Conservation (phyloP, 345 rosid genomes). For the Anastatica hierochuntica region DNA sequence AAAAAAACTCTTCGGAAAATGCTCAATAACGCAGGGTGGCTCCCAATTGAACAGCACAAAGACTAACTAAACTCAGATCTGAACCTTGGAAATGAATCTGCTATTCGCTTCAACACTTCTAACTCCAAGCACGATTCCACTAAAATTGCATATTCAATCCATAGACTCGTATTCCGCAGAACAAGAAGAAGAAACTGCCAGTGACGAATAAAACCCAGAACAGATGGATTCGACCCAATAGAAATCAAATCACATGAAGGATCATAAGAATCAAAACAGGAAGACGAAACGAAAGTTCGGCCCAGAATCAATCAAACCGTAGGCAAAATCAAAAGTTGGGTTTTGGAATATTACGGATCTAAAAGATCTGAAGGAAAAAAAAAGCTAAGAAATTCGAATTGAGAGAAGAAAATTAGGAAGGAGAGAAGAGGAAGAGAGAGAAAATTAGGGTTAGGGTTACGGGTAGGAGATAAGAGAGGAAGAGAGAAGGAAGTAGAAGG, state of each 20-base stretch:
- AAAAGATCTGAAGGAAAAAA: background rate
- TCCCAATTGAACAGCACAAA: slow-evolving; percentile 17
- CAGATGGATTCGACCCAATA: background rate
- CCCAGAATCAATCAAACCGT: no score
- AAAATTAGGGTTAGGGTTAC: slow-evolving; percentile 35
- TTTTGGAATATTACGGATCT: slow-evolving; percentile 35
- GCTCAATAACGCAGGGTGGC: slow-evolving; percentile 6
- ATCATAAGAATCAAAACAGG: slow-evolving; percentile 6
- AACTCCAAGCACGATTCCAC: slow-evolving; percentile 2
- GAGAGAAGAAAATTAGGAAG: background rate
- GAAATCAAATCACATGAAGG: background rate
- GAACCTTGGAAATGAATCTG: background rate
- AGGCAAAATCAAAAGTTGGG: no score
- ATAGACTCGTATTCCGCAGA: background rate
- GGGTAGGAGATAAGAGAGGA: slow-evolving; percentile 26
- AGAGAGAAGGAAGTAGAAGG: slow-evolving; percentile 28
- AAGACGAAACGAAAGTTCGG: background rate
- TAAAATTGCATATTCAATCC: slow-evolving; percentile 3
- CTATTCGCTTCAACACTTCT: background rate
- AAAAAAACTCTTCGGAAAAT: background rate
- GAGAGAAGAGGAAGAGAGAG: background rate
- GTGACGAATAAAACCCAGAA: background rate
- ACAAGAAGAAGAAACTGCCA: background rate
- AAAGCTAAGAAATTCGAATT: background rate
- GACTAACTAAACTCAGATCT: slow-evolving; percentile 17